Evolutionary conservation across 495 filamentous ascomycete genomes (phyloP).

Genomic region (Daldinia grandis): DNA sequence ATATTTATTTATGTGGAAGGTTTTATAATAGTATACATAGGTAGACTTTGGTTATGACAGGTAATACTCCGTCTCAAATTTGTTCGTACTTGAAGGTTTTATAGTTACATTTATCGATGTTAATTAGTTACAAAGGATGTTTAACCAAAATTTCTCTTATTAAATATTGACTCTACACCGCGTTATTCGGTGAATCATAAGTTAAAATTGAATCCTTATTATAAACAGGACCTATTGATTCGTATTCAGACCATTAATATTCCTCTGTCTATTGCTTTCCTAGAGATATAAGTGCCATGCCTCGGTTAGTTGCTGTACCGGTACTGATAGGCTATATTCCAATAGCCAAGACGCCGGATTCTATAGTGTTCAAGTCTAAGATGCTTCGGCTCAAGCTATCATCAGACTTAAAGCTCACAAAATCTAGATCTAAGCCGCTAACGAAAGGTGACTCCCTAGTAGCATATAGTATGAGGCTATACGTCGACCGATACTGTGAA

Average conservation of each 20-base stretch:
- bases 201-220: no score
- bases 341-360: background rate
- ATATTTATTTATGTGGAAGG: no score
- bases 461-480: background rate
- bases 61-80: no score
- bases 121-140: no score
- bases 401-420: background rate
- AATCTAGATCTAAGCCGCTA: background rate
- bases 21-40: no score
- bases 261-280: background rate
- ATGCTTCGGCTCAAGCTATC: background rate
- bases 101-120: no score
- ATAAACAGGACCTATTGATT: no score
- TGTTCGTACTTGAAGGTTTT: no score
- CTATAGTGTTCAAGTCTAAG: background rate
- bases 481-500: background rate
- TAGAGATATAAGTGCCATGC: background rate
- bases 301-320: background rate
- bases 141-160: no score
- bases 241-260: background rate
- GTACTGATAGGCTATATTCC: background rate
- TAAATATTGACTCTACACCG: no score
- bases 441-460: background rate
- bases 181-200: no score
- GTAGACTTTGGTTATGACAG: no score